Evolutionary conservation across 352 stramenopile species (phyloP).

Genomic region (Blastocystis sp.): DNA sequence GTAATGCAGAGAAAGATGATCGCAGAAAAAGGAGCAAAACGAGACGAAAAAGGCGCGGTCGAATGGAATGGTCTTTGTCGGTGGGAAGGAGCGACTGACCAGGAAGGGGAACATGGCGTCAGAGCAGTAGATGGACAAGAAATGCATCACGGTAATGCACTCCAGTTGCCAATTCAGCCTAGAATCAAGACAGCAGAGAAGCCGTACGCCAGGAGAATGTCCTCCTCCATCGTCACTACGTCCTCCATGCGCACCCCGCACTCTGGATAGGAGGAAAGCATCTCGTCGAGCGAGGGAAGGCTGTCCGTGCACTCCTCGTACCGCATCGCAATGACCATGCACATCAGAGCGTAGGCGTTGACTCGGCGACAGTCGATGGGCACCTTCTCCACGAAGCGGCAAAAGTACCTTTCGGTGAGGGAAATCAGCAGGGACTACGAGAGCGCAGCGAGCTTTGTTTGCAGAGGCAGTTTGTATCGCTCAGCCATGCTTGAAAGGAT

Average conservation of each 20-base stretch:
- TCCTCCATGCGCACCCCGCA: background rate
- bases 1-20: constrained; percentile 20
- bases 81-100: background rate
- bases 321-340: constrained; percentile 30
- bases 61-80: background rate
- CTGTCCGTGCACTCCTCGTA: constrained; percentile 12
- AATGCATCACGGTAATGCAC: constrained; percentile 15
- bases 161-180: constrained; percentile 25
- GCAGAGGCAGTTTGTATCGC: constrained; percentile 2
- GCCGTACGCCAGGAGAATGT: constrained; percentile 10
- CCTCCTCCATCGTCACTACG: constrained; percentile 12
- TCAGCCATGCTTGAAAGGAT: background rate
- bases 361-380: background rate
- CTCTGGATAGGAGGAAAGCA: background rate
- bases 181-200: background rate
- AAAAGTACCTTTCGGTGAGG: constrained; percentile 45
- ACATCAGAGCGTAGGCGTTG: constrained; percentile 7
- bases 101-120: background rate
- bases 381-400: constrained; percentile 17
- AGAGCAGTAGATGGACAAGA: constrained; percentile 21
- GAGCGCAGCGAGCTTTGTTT: constrained; percentile 39
- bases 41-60: background rate
- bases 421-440: background rate
- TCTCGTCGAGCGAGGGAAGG: background rate
- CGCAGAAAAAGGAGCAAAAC: constrained; percentile 35